phyloP scores from a whole-genome alignment of 2,329 filamentous ascomycete genomes.

The Penicillium occitanis region DNA sequence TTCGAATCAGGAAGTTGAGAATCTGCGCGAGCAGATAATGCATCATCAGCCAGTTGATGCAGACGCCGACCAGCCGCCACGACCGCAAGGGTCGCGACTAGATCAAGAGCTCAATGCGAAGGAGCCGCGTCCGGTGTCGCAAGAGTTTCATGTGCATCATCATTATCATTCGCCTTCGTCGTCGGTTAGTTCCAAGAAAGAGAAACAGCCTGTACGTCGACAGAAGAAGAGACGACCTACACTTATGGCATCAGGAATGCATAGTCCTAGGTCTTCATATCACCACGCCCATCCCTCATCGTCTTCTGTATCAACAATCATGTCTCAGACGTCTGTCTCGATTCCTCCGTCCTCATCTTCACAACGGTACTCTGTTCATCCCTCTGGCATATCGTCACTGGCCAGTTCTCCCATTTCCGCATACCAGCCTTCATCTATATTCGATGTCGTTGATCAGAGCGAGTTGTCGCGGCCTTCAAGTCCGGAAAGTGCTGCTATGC shows the following conservation, averaged over 20 bases:
- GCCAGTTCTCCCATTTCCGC: slow-evolving; percentile 79
- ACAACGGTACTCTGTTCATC: slow-evolving; percentile 38
- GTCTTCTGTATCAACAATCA: slow-evolving; percentile 57
- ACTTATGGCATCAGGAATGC: slow-evolving; percentile 28
- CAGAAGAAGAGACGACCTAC: slow-evolving; percentile 71
- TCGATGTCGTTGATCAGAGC: slow-evolving; percentile 67
- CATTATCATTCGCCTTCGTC: slow-evolving; percentile 78
- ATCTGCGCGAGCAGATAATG: slow-evolving; percentile 75
- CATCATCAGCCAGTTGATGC: slow-evolving; percentile 56
- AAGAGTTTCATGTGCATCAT: slow-evolving; percentile 88
- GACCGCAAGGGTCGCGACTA: slow-evolving; percentile 56
- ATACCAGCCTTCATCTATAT: slow-evolving; percentile 70
- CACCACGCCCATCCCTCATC: slow-evolving; percentile 33
- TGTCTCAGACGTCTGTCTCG: slow-evolving; percentile 63
- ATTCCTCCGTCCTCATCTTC: slow-evolving; percentile 45
- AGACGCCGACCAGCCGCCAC: slow-evolving; percentile 6
- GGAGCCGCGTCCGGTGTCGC: slow-evolving; percentile 54
- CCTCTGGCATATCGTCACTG: slow-evolving; percentile 63
- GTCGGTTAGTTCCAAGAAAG: slow-evolving; percentile 48
- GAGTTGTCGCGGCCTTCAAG: slow-evolving; percentile 76
- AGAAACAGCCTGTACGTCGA: slow-evolving; percentile 50
- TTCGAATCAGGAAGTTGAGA: slow-evolving; percentile 92
- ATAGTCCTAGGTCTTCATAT: slow-evolving; percentile 33
- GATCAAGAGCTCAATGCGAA: slow-evolving; percentile 67
- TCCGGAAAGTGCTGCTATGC: slow-evolving; percentile 69